Conservation (phyloP, 306 rosid species). For the Begonia fuchsioides region DNA sequence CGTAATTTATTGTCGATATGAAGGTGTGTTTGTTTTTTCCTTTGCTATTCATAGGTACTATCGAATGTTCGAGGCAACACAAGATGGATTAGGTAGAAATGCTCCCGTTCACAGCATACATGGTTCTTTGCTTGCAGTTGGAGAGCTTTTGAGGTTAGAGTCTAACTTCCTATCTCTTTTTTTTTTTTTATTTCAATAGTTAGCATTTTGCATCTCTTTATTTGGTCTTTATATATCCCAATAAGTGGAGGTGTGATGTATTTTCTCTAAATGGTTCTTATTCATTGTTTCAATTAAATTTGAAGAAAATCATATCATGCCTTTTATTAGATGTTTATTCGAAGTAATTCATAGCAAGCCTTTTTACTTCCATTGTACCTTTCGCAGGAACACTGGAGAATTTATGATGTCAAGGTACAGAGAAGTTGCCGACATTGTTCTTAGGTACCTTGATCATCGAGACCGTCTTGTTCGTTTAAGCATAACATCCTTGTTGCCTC, state of each 20-base stretch:
- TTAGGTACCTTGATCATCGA: conserved; percentile 80
- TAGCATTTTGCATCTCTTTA: background rate
- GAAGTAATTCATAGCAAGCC: too few relatives aligned
- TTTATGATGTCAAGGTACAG: conserved; percentile 99
- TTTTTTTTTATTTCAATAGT: background rate
- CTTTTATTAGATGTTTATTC: too few relatives aligned
- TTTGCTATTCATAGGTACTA: conserved; percentile 53
- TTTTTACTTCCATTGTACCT: background rate
- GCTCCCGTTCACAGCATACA: conserved; percentile 97
- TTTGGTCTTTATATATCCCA: too few relatives aligned
- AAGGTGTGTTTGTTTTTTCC: background rate
- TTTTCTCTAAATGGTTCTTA: too few relatives aligned
- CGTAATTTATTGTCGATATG: too few relatives aligned
- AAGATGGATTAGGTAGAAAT: conserved; percentile 84
- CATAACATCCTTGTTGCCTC: conserved; percentile 89
- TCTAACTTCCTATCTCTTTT: background rate
- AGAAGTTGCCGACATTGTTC: conserved; percentile 97
- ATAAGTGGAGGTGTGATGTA: too few relatives aligned
- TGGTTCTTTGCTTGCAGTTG: conserved; percentile 97
- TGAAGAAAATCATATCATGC: too few relatives aligned
- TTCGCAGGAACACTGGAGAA: conserved; percentile 90
- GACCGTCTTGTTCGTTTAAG: conserved; percentile 96
- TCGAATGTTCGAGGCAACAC: conserved; percentile 97
- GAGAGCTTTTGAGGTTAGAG: conserved; percentile 90
- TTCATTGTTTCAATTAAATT: too few relatives aligned